phyloP scores from a whole-genome alignment of 257 asterid species.

The Vinca minor region DNA sequence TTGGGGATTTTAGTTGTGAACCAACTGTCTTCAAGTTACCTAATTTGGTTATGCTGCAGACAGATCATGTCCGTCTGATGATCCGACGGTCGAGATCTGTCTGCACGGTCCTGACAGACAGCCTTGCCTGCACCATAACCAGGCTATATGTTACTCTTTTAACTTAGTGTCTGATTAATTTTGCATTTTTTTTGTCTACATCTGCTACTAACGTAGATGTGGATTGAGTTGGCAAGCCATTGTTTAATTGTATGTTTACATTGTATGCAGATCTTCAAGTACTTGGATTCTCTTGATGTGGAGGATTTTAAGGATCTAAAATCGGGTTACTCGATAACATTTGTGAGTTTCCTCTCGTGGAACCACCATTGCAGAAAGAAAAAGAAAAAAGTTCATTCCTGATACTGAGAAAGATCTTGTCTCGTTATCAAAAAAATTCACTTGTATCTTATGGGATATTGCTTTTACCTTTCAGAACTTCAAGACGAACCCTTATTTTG shows the following conservation, averaged over 20 bases:
- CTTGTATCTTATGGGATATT: neutral
- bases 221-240: too few species aligned
- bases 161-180: conserved; percentile 2
- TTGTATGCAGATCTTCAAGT: conserved; percentile 36
- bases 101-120: too few species aligned
- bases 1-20: too few species aligned
- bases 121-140: too few species aligned
- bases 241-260: neutral
- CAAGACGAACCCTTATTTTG: conserved; percentile 49
- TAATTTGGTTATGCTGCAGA: too few species aligned
- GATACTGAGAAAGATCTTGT: neutral
- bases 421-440: neutral
- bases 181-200: neutral
- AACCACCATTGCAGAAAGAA: neutral
- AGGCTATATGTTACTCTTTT: too few species aligned
- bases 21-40: too few species aligned
- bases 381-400: neutral
- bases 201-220: too few species aligned
- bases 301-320: conserved; percentile 43
- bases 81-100: too few species aligned
- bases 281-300: conserved; percentile 45
- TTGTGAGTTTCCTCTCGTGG: conserved; percentile 36
- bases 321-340: conserved; percentile 46
- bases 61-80: too few species aligned
- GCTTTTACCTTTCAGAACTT: conserved; percentile 35